A percentile compares a stretch with the other conserved stretches of the same genome.
Evolutionary conservation across 495 filamentous ascomycete species (phyloP).

Genomic region (Pseudoneurospora amorphoporcata): DNA sequence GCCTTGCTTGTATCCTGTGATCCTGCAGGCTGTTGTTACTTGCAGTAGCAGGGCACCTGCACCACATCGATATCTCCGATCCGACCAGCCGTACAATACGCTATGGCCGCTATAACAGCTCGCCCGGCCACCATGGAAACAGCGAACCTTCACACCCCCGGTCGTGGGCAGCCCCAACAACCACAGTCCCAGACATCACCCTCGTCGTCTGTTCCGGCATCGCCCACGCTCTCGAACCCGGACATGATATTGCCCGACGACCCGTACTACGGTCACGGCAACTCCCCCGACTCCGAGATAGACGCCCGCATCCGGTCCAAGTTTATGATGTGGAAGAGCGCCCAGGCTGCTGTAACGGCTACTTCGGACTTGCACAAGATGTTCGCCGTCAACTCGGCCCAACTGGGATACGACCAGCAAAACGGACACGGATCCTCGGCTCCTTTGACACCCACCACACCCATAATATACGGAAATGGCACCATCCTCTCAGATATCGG

Average conservation of each 20-base stretch:
- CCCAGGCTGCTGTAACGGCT: slow-evolving; percentile 20
- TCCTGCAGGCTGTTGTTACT: neutral
- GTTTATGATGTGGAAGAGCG: slow-evolving; percentile 37
- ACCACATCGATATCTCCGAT: neutral
- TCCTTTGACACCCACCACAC: slow-evolving; percentile 43
- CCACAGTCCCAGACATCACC: slow-evolving; percentile 24
- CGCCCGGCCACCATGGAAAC: slow-evolving; percentile 18
- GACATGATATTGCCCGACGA: slow-evolving; percentile 84
- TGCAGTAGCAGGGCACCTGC: neutral
- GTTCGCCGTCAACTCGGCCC: slow-evolving; percentile 18
- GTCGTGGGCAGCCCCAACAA: slow-evolving; percentile 1
- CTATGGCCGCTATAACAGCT: slow-evolving; percentile 15
- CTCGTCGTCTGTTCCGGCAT: slow-evolving; percentile 37
- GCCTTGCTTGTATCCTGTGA: neutral
- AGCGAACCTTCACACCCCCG: slow-evolving; percentile 13
- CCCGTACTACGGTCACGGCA: slow-evolving; percentile 38
- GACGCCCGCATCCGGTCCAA: slow-evolving; percentile 25
- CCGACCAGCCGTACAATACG: neutral
- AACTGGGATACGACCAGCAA: slow-evolving; percentile 10
- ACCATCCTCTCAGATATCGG: slow-evolving; percentile 65
- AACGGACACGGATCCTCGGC: slow-evolving; percentile 36
- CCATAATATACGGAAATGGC: slow-evolving; percentile 50
- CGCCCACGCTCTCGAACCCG: slow-evolving; percentile 83
- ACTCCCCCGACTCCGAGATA: slow-evolving; percentile 32
- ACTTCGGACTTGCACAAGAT: slow-evolving; percentile 23